Evolutionary conservation across 2,329 filamentous ascomycete species (phyloP).

Genomic region (Trichoderma gracile): DNA sequence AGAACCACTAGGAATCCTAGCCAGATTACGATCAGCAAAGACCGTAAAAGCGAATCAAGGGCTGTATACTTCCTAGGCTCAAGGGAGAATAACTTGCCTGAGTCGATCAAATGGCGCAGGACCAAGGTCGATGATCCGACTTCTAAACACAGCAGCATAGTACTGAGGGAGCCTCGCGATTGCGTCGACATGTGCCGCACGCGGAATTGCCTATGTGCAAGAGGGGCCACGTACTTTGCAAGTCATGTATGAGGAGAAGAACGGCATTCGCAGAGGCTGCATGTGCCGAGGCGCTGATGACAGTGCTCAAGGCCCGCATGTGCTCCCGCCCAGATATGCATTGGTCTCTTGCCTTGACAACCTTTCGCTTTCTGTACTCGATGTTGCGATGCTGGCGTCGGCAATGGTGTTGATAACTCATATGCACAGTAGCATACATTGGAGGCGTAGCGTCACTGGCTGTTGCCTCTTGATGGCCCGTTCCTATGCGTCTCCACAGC

Average conservation of each 20-base stretch:
- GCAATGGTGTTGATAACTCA: constrained; percentile 10
- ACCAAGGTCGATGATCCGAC: no score
- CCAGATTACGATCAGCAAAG: not conserved
- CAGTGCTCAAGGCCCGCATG: not conserved
- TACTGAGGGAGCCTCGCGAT: no score
- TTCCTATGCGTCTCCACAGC: not conserved
- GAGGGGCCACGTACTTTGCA: not conserved
- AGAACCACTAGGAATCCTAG: not conserved
- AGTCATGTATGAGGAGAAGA: not conserved
- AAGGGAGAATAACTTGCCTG: not conserved
- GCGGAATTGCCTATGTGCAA: not conserved
- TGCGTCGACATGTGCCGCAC: not conserved
- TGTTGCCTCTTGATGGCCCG: not conserved
- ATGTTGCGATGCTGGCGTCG: constrained; percentile 1
- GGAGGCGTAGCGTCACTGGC: constrained; percentile 5
- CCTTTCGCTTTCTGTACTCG: not conserved
- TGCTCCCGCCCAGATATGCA: constrained; percentile 3
- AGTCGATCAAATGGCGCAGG: not conserved
- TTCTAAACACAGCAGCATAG: no score
- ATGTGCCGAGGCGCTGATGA: not conserved
- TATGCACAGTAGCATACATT: constrained; percentile 1
- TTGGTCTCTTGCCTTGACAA: not conserved
- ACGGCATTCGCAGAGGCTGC: not conserved
- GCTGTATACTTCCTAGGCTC: not conserved
- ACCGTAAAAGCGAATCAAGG: not conserved